Conservation (phyloP, 352 stramenopile genomes). For the Phytophthora pinifolia region DNA sequence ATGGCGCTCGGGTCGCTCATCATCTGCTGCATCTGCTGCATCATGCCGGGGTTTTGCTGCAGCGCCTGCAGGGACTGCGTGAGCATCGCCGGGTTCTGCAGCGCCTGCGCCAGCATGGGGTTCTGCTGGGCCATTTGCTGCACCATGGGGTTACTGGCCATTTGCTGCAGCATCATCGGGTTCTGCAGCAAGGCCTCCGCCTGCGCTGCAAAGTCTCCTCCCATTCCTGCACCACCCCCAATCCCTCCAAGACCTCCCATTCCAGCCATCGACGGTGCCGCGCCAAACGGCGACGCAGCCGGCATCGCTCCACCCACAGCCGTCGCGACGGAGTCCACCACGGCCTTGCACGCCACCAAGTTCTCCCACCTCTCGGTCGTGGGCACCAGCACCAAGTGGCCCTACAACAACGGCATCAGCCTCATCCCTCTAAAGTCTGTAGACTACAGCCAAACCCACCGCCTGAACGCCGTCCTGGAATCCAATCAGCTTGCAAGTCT, state of each 20-base stretch:
- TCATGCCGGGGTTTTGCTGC: conserved; percentile 81
- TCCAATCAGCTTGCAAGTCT: conserved; percentile 64
- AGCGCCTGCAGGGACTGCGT: conserved; percentile 63
- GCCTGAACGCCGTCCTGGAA: conserved; percentile 72
- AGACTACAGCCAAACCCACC: conserved; percentile 26
- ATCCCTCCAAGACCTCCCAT: conserved; percentile 22
- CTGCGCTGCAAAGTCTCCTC: conserved; percentile 52
- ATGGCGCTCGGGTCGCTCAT: conserved; percentile 78
- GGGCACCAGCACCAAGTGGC: conserved; percentile 66
- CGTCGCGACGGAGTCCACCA: conserved; percentile 53
- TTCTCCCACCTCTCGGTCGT: conserved; percentile 77
- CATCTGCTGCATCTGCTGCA: conserved; percentile 81
- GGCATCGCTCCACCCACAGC: conserved; percentile 10
- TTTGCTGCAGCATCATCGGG: conserved; percentile 65
- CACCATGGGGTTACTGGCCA: conserved; percentile 70
- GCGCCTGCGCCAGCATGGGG: conserved; percentile 72
- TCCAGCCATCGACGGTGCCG: conserved; percentile 21
- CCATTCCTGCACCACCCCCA: conserved; percentile 17
- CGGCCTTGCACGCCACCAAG: conserved; percentile 58
- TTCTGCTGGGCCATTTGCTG: conserved; percentile 82
- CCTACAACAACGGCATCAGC: conserved; percentile 28
- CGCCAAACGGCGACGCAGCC: conserved; percentile 11
- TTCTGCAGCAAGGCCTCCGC: conserved; percentile 75
- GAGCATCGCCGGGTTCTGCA: conserved; percentile 77
- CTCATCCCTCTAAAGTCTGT: neutral